Evolutionary conservation across 352 stramenopile species (phyloP), one percentile per base, ranked within the genome.

Genomic region (Globisporangium paroecandrum): DNA sequence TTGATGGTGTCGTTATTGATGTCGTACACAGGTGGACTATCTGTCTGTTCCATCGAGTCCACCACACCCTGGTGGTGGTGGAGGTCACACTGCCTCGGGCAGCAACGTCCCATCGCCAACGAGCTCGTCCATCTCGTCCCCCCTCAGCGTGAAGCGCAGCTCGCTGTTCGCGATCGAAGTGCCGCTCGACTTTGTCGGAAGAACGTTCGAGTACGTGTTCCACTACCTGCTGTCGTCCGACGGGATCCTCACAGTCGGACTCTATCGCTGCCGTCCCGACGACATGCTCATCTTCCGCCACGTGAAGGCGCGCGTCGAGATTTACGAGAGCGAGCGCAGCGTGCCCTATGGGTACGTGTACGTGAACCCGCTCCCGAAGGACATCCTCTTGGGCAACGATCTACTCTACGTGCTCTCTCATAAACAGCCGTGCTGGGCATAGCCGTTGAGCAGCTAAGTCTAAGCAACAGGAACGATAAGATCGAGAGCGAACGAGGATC

Each of bases 261-360:
- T 95, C 15, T 95, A 94, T 66, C 85, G 87, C 20, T 95, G 85
- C 66, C 81, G 83, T 22, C 80, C 82, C 1, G 84, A 90, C 60
- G 71, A 62, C 15, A 53, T 57, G 63, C 77, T 85, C 22, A 58
- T 62, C 12, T 58, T 66, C 49, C 68, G 54, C 24, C 66, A 58
- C 18, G 58, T 43, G 1, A 72, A 68, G 51, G 71, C 77, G 10
- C 76, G 85, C 29, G 73, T 91, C 57, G 72, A 93, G 70, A 69
- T 93, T 27, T 72, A 75, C 5, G 85, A 91, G 47, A 76, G 73
- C 13, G 72, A 87, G n/a, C 85, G 87, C 51, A 89, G 77, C 59
- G 77, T 94, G 22, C 86, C 87, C 1, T 95, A 89, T 51, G 87
- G 87, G 13, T 95, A 90, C 58, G 86, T 93, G 25, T 95, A 93